phyloP scores from a whole-genome alignment of 2,329 filamentous ascomycete species.

The Verticillium zaregamsianum region DNA sequence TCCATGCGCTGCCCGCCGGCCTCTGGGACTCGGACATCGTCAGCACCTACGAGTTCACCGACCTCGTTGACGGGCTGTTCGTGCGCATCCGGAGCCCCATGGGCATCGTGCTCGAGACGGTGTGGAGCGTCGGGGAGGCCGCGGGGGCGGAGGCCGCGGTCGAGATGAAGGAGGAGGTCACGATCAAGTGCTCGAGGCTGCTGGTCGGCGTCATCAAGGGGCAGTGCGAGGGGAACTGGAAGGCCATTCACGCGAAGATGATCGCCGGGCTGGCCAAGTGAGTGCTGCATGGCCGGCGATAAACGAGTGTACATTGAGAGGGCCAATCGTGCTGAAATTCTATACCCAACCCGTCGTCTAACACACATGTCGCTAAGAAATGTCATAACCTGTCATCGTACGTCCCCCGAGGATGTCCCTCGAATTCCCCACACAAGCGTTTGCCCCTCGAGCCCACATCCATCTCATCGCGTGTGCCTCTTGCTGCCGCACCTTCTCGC shows the following conservation, averaged over 20 bases:
- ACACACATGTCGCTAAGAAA: no score
- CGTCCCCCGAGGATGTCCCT: no score
- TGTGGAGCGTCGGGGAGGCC: conserved; percentile 36
- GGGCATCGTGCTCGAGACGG: conserved; percentile 48
- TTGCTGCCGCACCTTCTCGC: no score
- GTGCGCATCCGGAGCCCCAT: conserved; percentile 47
- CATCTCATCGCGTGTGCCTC: no score
- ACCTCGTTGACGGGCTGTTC: conserved; percentile 45
- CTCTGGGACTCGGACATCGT: conserved; percentile 52
- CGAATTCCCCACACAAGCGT: no score
- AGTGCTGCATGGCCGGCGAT: no score
- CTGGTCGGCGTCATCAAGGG: conserved; percentile 44
- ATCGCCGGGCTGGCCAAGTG: background rate
- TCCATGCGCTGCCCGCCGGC: conserved; percentile 49
- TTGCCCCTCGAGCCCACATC: no score
- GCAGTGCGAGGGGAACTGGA: conserved; percentile 48
- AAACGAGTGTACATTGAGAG: background rate
- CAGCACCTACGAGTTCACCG: conserved; percentile 50
- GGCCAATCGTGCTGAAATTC: no score
- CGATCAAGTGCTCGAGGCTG: conserved; percentile 46
- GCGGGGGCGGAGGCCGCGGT: conserved; percentile 19
- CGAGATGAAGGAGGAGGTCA: conserved; percentile 44
- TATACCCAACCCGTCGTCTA: no score
- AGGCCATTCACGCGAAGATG: conserved; percentile 45
- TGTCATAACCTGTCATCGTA: no score